Conservation (phyloP, 805 yeast species). For the Scheffersomyces ergatensis region DNA sequence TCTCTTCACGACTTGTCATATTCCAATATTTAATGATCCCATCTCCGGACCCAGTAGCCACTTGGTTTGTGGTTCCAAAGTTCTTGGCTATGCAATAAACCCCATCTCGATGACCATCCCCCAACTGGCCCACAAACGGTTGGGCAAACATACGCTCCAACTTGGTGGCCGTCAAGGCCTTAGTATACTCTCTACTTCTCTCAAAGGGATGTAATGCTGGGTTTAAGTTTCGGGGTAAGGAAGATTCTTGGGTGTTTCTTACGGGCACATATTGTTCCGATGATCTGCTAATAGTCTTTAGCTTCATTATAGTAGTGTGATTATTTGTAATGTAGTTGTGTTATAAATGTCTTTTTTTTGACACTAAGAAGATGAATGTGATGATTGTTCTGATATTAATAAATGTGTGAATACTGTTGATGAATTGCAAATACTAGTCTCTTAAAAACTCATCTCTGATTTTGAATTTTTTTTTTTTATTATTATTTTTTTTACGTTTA, state of each 20-base stretch:
- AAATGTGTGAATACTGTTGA: no score
- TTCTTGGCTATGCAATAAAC: slow-evolving; percentile 85
- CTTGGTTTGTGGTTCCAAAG: slow-evolving; percentile 60
- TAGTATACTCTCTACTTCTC: slow-evolving; percentile 92
- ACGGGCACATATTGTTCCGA: slow-evolving; percentile 92
- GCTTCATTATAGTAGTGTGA: slow-evolving; percentile 64
- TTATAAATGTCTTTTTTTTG: no score
- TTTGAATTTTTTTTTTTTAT: no score
- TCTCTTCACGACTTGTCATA: slow-evolving; percentile 72
- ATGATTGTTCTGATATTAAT: no score
- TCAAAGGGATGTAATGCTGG: slow-evolving; percentile 97
- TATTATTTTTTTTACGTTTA: no score
- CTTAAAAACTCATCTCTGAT: no score
- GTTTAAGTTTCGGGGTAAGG: slow-evolving; percentile 83
- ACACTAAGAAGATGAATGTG: no score
- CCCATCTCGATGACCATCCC: slow-evolving; percentile 94
- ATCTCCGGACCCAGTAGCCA: slow-evolving; percentile 94
- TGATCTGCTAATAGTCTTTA: slow-evolving; percentile 85
- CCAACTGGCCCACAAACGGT: slow-evolving; percentile 93
- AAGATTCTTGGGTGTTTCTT: slow-evolving; percentile 81
- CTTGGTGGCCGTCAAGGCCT: slow-evolving; percentile 93
- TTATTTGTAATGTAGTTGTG: no score
- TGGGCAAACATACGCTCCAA: slow-evolving; percentile 96
- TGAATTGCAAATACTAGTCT: no score
- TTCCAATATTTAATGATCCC: slow-evolving; percentile 96